Evolutionary conservation across 352 stramenopile species (phyloP), one percentile per base, ranked within the genome.

Genomic region (Phytophthora podocarpi): DNA sequence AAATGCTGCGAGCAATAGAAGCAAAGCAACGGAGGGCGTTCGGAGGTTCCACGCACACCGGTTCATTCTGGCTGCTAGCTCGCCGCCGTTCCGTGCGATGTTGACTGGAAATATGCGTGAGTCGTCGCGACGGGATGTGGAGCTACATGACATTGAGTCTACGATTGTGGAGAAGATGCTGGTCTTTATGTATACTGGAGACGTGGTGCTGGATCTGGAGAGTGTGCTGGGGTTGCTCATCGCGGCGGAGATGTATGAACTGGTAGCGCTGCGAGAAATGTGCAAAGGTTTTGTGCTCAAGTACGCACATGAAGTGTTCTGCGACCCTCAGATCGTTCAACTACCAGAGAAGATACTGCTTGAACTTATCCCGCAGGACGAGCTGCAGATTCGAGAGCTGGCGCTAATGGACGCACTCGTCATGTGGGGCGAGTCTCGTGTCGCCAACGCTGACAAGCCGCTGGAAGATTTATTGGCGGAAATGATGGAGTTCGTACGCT

Each of bases 51-150:
- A 92, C 37, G 83, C 85, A 2, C 87, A 95, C 42, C 68, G 83
- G 2, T 95, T 95, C 68, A 88, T 95, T 70, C 67, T 95, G 2
- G 83, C 83, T n/a, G 82, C 84, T 3, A 93, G 84, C 52, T 95
- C 87, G 10, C 85, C 86, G 41, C 82, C 85, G 1, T 91, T 95
- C 45, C 78, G 82, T n/a, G 85, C 76, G 0, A 95, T 95, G 87
- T 64, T 95, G 35, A 95, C 83, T 2, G 87, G 87, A 12, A 68
- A 60, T 9, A 95, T 95, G 87, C 77, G 84, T 12, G 87, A 95
- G 52, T 77, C 85, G 7, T 80, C 63, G 3, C 61, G 90, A 53
- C 78, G 78, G 1, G 78, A 95, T 31, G 87, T 95, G 43, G 71
- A 89, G 32, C 74, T 95, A 30, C 68, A 88, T 51, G 83, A 76